A percentile compares a stretch with the other conserved stretches of the same genome.
Conservation (phyloP, 192 early-diverging fungal species). For the Helicostylum pulchrum region DNA sequence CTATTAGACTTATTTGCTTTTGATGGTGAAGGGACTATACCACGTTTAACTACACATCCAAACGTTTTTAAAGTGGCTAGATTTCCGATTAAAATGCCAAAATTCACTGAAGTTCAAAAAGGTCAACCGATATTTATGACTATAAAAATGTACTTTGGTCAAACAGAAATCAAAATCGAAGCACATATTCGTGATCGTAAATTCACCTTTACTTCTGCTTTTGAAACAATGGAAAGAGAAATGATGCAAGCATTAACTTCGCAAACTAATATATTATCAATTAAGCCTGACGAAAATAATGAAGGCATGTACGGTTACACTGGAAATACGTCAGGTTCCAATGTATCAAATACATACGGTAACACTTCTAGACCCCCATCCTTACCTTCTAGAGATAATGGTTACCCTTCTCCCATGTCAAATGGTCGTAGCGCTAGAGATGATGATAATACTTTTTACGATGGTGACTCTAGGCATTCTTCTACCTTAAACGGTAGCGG, state of each 20-base stretch:
- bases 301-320: neutral
- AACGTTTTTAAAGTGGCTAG: slow-evolving; percentile 34
- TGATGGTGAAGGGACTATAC: slow-evolving; percentile 28
- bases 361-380: slow-evolving; percentile 15
- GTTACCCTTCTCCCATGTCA: slow-evolving; percentile 20
- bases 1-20: slow-evolving; percentile 34
- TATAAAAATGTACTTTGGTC: slow-evolving; percentile 50
- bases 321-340: neutral
- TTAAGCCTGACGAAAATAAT: slow-evolving; percentile 7
- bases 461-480: slow-evolving; percentile 28
- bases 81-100: slow-evolving; percentile 43
- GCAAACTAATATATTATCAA: neutral
- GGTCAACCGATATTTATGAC: slow-evolving; percentile 49
- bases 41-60: slow-evolving; percentile 37
- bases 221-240: slow-evolving; percentile 16
- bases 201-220: slow-evolving; percentile 42
- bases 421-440: slow-evolving; percentile 13
- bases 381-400: slow-evolving; percentile 15
- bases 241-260: slow-evolving; percentile 1
- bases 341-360: neutral
- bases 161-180: slow-evolving; percentile 52
- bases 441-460: slow-evolving; percentile 24
- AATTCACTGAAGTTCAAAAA: slow-evolving; percentile 36
- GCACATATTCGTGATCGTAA: slow-evolving; percentile 39
- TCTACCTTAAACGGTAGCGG: neutral